A percentile compares a stretch with the other conserved stretches of the same genome.
phyloP scores from a whole-genome alignment of 345 rosid genomes.

The Corymbia maculata region DNA sequence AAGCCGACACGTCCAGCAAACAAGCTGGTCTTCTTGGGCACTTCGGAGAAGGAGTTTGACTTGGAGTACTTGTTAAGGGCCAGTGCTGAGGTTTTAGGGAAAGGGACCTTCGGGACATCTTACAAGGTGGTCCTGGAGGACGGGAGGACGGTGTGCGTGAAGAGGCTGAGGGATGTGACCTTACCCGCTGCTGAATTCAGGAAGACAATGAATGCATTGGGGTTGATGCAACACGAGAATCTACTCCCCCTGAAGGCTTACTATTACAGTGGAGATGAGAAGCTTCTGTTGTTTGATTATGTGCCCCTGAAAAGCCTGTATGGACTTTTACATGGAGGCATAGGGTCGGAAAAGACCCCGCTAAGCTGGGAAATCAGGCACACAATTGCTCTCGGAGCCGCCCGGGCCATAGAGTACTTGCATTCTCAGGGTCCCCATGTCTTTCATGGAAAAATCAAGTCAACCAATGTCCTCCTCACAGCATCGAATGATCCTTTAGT shows the following conservation, averaged over 20 bases:
- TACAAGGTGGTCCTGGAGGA: not conserved
- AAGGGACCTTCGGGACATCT: not conserved
- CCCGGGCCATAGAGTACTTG: slow-evolving; percentile 62
- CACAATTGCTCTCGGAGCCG: slow-evolving; percentile 54
- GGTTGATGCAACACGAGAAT: not conserved
- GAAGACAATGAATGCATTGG: not conserved
- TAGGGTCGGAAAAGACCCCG: slow-evolving; percentile 14
- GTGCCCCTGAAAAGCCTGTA: not conserved
- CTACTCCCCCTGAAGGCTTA: not conserved
- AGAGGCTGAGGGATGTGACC: not conserved
- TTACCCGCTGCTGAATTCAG: not conserved
- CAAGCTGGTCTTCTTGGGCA: not conserved
- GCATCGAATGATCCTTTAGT: slow-evolving; percentile 47
- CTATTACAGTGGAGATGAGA: not conserved
- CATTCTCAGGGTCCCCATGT: slow-evolving; percentile 55
- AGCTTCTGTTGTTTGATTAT: not conserved
- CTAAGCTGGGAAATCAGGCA: slow-evolving; percentile 68
- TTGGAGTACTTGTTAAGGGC: not conserved
- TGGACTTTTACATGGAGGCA: no score
- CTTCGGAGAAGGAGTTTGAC: not conserved
- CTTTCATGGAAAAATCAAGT: slow-evolving; percentile 66
- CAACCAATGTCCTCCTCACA: slow-evolving; percentile 72
- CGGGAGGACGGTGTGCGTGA: not conserved
- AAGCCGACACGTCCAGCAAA: no score
- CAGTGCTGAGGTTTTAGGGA: not conserved